Evolutionary conservation across 805 yeast species (phyloP).

Genomic region (Scheffersomyces amazonensis): DNA sequence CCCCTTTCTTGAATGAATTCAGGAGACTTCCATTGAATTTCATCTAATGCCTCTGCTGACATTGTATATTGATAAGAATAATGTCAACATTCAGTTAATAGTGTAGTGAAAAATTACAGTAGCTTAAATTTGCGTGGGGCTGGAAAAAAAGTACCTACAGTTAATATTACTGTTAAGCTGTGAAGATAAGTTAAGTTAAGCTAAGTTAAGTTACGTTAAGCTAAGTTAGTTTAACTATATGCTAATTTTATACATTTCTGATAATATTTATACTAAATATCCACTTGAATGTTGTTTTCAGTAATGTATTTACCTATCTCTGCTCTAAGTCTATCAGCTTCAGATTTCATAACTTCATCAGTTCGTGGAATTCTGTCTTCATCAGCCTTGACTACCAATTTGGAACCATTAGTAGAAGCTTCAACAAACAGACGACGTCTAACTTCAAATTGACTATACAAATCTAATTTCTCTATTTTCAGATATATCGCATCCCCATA

Average conservation of each 20-base stretch:
- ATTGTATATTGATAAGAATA: not conserved
- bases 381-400: constrained; percentile 36
- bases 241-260: no score
- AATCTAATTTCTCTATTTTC: constrained; percentile 55
- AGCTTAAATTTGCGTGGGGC: no score
- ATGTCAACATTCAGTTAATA: no score
- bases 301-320: constrained; percentile 33
- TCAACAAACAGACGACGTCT: constrained; percentile 11
- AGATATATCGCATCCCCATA: constrained; percentile 72
- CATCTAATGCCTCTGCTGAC: constrained; percentile 57
- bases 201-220: no score
- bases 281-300: not conserved
- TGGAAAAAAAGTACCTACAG: no score
- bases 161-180: no score
- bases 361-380: constrained; percentile 57
- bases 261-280: not conserved
- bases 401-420: constrained; percentile 19
- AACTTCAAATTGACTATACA: constrained; percentile 32
- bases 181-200: no score
- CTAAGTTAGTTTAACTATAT: no score
- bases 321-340: constrained; percentile 55
- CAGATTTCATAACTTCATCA: constrained; percentile 64
- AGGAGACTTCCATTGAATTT: constrained; percentile 95
- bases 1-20: constrained; percentile 95
- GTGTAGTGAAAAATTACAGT: no score